Conservation (phyloP, 306 rosid genomes). For the Cotoneaster glaucophyllus region DNA sequence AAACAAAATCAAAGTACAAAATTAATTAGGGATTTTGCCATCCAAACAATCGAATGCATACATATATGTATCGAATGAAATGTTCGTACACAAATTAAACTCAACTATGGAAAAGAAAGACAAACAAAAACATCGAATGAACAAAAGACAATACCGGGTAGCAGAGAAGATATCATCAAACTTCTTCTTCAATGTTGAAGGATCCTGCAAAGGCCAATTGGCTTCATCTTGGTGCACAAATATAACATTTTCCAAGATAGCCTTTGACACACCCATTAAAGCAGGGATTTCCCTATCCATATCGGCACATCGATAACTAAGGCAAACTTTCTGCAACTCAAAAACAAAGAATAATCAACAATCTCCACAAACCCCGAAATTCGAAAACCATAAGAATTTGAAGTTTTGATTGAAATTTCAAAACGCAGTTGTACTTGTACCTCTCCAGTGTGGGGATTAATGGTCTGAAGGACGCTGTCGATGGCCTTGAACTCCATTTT, state of each 20-base stretch:
- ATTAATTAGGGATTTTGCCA: neutral
- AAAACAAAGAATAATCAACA: neutral
- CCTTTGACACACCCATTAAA: conserved; percentile 96
- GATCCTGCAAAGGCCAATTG: conserved; percentile 97
- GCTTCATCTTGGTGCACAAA: conserved; percentile 99
- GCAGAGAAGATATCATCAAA: conserved; percentile 96
- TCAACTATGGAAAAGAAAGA: neutral
- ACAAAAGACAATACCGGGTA: conserved; percentile 50
- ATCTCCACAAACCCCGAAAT: neutral
- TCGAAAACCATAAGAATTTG: neutral
- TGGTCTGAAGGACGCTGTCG: conserved; percentile 94
- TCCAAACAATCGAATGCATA: neutral
- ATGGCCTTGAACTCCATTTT: conserved; percentile 96
- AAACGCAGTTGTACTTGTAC: conserved; percentile 17
- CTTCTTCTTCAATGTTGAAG: conserved; percentile 89
- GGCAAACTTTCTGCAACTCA: conserved; percentile 68
- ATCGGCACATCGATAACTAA: conserved; percentile 94
- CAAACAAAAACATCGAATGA: neutral
- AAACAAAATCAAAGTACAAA: neutral
- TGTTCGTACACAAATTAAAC: neutral
- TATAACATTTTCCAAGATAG: conserved; percentile 83
- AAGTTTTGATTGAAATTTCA: neutral
- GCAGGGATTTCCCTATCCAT: conserved; percentile 92
- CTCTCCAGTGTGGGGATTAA: conserved; percentile 92
- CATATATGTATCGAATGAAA: neutral